Evolutionary conservation across 345 rosid species (phyloP), one percentile per base, ranked within the genome.

Genomic region (Laguncularia racemosa): DNA sequence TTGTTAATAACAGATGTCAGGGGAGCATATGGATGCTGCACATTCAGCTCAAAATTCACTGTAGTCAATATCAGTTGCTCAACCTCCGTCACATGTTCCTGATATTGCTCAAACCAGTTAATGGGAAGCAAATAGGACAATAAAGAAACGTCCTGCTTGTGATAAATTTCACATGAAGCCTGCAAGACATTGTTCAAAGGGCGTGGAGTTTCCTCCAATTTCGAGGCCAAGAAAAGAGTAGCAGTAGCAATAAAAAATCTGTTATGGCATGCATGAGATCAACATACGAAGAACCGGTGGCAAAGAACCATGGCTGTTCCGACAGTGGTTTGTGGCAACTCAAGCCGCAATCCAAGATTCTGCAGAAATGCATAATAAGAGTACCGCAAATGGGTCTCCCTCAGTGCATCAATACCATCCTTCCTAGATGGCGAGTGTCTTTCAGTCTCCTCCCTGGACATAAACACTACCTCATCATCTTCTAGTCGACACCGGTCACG

Each of bases 221-320:
- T 86, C 18, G 95, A 79, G 68, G 91, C 78, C 48, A 86, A 84
- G 73, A 86, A 86, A 51, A 86, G 81, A 48, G 88, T 78, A 71
- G 90, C 95, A 50, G 88, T 78, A 28, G 95, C 86, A 67, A 86
- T 78, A 67, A 84, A 51, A 74, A 71, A 86, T 86, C 95, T 79
- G 59, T 86, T 83, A 49, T 86, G 86, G 76, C 81, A 78, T 66
- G 95, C 95, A 73, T 86, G 95, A 53, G 90, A 86, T 64, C 88
- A 74, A 13, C 88, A 88, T 44, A 81, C 71, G 67, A 86, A 86
- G 67, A 86, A 86, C 12, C 95, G 76, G 70, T 86, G 95, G 67
- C 95, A 86, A 40, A 86, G 62, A 69, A 86, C 90, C 95, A 84
- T 86, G 65, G 90, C 79, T 63, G 90, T 84, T 28, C 86, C 95